Evolutionary conservation across 176 grass and related monocot species (phyloP), one percentile per base, ranked within the genome.

Genomic region (Triticum turgidum): DNA sequence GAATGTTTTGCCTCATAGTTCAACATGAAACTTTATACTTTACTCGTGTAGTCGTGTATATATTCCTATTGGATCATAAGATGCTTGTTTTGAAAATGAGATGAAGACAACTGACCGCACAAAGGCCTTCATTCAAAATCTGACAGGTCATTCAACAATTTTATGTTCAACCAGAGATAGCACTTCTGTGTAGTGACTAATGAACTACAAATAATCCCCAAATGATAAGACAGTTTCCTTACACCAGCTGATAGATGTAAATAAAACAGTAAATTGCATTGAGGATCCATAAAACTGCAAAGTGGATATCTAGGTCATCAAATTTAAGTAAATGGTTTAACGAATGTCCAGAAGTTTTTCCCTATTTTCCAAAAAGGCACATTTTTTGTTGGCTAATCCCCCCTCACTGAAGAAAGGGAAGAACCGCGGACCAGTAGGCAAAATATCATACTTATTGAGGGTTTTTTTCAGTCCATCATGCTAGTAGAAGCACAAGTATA

Each of bases 401-500:
- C 51, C 51, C 51, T 54, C 56, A 59, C 56, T 59, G 56, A 59
- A 59, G 56, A 59, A 59, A 59, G 56, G 56, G 56, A 59, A 20
- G 56, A 59, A 21, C 20, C 20, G 56, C 3, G 20, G 56, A 59
- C 56, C 56, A 59, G 56, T 49, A 73, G 70, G n/a, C 45, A 29
- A 24, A 17, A 75, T 6, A 75, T 75, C 72, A 49, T 29, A 49
- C 12, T 17, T 75, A 75, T 8, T 75, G 11, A 49, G 49, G 73
- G 1, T 11, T 66, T 80, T 29, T 66, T 39, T 80, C 77, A 84
- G 49, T 18, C n/a, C 15, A 52, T 45, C 63, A 62, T 64, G 18
- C 52, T 49, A 78, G 21, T 69, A 76, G 27, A 88, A 82, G 61
- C 18, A 85, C 47, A 70, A 89, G 39, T 71, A 87, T 85, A 98